These are phyloP conservation scores for Labyrinthula sp. DNA, from an alignment of 352 stramenopile species.

Conservation along the genomic window DNA sequence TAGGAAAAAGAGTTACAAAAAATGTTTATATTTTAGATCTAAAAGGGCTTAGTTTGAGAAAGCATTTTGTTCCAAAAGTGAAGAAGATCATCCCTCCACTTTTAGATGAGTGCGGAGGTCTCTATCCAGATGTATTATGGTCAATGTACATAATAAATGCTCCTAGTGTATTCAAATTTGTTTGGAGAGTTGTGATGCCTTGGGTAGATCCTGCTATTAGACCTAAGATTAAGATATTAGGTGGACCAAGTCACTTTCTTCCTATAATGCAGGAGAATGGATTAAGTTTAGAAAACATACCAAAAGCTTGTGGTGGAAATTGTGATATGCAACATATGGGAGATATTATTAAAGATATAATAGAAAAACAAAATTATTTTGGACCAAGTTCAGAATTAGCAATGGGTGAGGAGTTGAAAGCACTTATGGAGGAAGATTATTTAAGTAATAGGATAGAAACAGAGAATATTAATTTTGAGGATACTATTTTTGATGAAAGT, in stretches of 20 bases:
- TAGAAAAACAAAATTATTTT: too few relatives aligned
- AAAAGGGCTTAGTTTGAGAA: constrained; percentile 20
- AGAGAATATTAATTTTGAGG: too few relatives aligned
- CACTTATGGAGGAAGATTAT: too few relatives aligned
- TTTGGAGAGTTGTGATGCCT: constrained; percentile 17
- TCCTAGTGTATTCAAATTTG: constrained; percentile 21
- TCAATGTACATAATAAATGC: constrained; percentile 24
- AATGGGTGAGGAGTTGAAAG: too few relatives aligned
- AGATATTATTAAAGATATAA: constrained; percentile 13
- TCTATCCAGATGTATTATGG: constrained; percentile 23
- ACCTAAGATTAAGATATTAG: constrained; percentile 18
- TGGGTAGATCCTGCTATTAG: constrained; percentile 26
- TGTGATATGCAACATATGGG: constrained; percentile 4
- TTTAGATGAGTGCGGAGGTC: constrained; percentile 19
- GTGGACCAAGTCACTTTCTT: constrained; percentile 7
- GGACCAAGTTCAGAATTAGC: too few relatives aligned
- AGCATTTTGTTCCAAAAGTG: constrained; percentile 26
- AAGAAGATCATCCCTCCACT: constrained; percentile 16
- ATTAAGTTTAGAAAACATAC: constrained; percentile 18
- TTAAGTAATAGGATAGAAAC: too few relatives aligned
- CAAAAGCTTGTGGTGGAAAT: constrained; percentile 5
- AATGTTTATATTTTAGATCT: constrained; percentile 25
- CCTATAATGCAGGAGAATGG: constrained; percentile 20
- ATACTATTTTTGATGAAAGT: too few relatives aligned
- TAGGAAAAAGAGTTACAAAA: constrained; percentile 12